These are phyloP conservation scores for Centaurea solstitialis DNA, from an alignment of 129 eudicot genomes.

Conservation along the genomic window DNA sequence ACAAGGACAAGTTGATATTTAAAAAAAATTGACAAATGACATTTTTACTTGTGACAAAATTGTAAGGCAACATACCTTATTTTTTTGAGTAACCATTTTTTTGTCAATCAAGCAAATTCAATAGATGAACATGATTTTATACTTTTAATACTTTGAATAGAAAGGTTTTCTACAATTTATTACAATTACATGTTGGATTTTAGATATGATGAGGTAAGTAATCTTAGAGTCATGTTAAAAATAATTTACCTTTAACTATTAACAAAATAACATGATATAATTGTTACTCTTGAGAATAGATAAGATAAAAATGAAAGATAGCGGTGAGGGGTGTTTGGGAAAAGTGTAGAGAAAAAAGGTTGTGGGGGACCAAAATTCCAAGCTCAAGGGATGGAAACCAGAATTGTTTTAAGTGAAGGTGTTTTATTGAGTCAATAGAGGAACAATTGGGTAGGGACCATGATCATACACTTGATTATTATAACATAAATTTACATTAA, in stretches of 20 bases:
- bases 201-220: not conserved
- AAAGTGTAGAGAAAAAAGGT: not conserved
- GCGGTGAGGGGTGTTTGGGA: not conserved
- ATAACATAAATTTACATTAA: not conserved
- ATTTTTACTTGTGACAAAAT: not conserved
- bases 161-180: too few species aligned
- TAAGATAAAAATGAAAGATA: not conserved
- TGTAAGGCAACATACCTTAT: not conserved
- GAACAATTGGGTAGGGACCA: constrained; percentile 12
- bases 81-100: not conserved
- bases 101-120: too few species aligned
- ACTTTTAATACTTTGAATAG: not conserved
- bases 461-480: not conserved
- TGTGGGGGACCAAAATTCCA: constrained; percentile 28
- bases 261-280: not conserved
- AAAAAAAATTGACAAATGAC: not conserved
- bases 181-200: too few species aligned
- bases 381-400: constrained; percentile 26
- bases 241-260: not conserved
- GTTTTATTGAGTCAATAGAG: constrained; percentile 23
- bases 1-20: not conserved
- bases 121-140: not conserved
- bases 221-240: not conserved
- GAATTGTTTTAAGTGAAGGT: constrained; percentile 26
- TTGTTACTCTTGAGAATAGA: not conserved